A percentile compares a stretch with the other conserved stretches of the same genome.
Conservation (phyloP, 2,329 filamentous ascomycete genomes). For the Sporothrix inflata region DNA sequence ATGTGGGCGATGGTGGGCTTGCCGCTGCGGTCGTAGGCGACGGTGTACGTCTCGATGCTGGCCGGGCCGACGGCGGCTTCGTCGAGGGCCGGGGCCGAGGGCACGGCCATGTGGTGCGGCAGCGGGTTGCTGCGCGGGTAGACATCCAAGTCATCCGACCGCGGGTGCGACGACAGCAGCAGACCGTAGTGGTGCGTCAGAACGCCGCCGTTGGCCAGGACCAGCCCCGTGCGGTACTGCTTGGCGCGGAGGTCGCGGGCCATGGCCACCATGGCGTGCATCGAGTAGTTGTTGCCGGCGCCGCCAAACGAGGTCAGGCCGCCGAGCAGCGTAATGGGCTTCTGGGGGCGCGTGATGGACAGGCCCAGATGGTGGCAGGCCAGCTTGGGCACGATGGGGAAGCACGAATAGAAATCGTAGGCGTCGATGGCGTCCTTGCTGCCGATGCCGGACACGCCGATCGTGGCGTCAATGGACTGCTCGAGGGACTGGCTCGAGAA, state of each 20-base stretch:
- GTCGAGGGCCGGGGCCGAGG: background rate
- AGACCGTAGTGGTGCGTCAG: slow-evolving; percentile 29
- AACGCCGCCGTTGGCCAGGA: slow-evolving; percentile 29
- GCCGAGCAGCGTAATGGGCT: slow-evolving; percentile 28
- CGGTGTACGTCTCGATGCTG: slow-evolving; percentile 26
- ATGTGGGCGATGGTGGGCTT: slow-evolving; percentile 4
- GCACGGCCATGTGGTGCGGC: slow-evolving; percentile 2
- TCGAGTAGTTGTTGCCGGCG: slow-evolving; percentile 32
- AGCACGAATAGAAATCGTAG: slow-evolving; percentile 31
- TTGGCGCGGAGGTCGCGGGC: slow-evolving; percentile 21
- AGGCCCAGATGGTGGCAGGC: slow-evolving; percentile 29
- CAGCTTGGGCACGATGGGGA: slow-evolving; percentile 31
- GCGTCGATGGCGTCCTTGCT: slow-evolving; percentile 20
- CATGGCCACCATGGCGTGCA: slow-evolving; percentile 30
- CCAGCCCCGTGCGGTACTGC: slow-evolving; percentile 20
- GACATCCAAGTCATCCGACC: background rate
- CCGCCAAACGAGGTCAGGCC: slow-evolving; percentile 31
- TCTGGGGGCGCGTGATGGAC: slow-evolving; percentile 1
- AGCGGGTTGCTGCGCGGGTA: slow-evolving; percentile 28
- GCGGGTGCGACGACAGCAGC: slow-evolving; percentile 12
- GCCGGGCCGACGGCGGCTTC: slow-evolving; percentile 21
- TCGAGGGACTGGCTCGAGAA: slow-evolving; percentile 26
- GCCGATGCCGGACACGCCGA: slow-evolving; percentile 23
- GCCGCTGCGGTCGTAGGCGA: slow-evolving; percentile 20
- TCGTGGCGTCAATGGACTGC: slow-evolving; percentile 25